Evolutionary conservation across 192 early-diverging fungal genomes (phyloP), one percentile per base, ranked within the genome.

Genomic region (Coemansia sp.): DNA sequence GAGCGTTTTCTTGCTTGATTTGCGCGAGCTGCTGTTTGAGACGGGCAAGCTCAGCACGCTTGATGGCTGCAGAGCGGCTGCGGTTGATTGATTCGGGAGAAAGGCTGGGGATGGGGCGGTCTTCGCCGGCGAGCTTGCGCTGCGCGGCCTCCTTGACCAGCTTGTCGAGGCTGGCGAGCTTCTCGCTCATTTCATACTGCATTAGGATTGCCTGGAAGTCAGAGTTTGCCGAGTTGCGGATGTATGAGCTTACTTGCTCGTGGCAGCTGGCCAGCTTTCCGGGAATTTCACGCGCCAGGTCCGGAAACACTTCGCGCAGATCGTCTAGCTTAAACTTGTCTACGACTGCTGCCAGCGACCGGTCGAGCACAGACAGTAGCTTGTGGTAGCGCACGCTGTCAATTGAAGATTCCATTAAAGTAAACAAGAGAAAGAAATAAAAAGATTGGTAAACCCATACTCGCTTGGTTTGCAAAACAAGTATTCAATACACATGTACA

Each of bases 151-250:
- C 65, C 35, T 55, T 57, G 16, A 76, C 62, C n/a, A 76, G 62
- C 21, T 42, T 43, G 40, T 78, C 74, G 10, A 78, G 74, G 15
- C 36, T 51, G 6, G 60, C 42, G 2, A 78, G 65, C 50, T 70
- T 78, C 33, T 26, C 58, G 5, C 48, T 53, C 67, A 78, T 78
- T 20, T 70, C 64, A 36, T 78, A 78, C 54, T 78, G 74, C 74
- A 78, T 78, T 9, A 78, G 57, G 31, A 78, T 78, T 8, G 68
- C 63, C 39, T 70, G 68, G 37, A 78, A 78, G 43, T 78, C 74
- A 0, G 63, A 43, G 36, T 78, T 70, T 11, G 74, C 68, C 36
- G 74, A 78, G 64, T 78, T 78, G 33, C 64, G 46, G 35, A 78
- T 47, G 44, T 78, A 78, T 7, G 67, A 64, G 59, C 74, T 70